Conservation (phyloP, 805 yeast species). For the Candida sonorensis region DNA sequence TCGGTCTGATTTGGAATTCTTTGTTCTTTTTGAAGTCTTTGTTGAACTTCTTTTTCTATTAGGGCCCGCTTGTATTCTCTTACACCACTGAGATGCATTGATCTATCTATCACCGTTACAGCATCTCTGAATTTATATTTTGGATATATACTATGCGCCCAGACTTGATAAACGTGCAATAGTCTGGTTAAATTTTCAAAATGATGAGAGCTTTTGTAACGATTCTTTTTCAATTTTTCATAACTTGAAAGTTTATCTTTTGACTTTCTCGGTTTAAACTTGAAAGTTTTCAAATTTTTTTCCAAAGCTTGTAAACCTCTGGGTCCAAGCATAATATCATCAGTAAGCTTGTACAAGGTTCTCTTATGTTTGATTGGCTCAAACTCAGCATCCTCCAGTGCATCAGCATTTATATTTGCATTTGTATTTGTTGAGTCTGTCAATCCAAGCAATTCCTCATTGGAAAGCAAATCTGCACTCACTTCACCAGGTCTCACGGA, state of each 20-base stretch:
- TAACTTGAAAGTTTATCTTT: slow-evolving; percentile 20
- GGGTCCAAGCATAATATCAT: slow-evolving; percentile 40
- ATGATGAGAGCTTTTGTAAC: slow-evolving; percentile 34
- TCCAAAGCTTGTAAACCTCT: slow-evolving; percentile 55
- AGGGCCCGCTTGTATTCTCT: slow-evolving; percentile 34
- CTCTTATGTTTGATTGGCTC: slow-evolving; percentile 17
- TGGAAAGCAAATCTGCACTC: slow-evolving; percentile 16
- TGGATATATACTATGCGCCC: slow-evolving; percentile 76
- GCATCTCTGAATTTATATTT: slow-evolving; percentile 74
- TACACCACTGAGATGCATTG: slow-evolving; percentile 38
- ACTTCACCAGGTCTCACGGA: not conserved
- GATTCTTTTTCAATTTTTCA: slow-evolving; percentile 9
- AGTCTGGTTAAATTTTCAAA: slow-evolving; percentile 42
- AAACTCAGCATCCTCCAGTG: not conserved
- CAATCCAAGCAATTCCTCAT: slow-evolving; percentile 25
- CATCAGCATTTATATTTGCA: no score
- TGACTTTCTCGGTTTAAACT: slow-evolving; percentile 23
- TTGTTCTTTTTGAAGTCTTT: no score
- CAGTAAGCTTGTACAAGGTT: slow-evolving; percentile 41
- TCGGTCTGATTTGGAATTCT: no score
- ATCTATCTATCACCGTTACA: slow-evolving; percentile 41
- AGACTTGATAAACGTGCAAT: slow-evolving; percentile 54
- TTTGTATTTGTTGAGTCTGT: slow-evolving; percentile 8
- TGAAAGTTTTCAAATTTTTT: slow-evolving; percentile 27
- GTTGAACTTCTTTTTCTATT: slow-evolving; percentile 31